Conservation (phyloP, 164 flowering plant genomes). For the Taxillus chinensis region DNA sequence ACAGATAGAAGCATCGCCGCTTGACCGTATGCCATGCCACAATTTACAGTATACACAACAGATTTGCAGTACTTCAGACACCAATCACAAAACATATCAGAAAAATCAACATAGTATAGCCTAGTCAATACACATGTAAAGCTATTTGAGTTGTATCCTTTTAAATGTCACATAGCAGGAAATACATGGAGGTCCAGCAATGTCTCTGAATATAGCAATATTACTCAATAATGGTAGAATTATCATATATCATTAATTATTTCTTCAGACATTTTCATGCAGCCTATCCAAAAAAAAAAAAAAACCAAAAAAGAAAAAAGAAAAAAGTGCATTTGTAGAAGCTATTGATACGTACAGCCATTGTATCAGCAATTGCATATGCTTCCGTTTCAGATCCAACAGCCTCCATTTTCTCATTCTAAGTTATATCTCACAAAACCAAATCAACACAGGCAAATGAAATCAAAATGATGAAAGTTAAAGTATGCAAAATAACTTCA, state of each 20-base stretch:
- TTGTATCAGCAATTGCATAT: conserved; percentile 80
- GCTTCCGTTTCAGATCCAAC: conserved; percentile 94
- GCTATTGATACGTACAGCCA: conserved; percentile 50
- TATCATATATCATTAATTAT: too few relatives aligned
- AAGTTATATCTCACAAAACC: conserved; percentile 11
- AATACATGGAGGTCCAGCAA: too few relatives aligned
- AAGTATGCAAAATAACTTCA: neutral
- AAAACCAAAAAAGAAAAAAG: too few relatives aligned
- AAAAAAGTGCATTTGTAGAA: neutral
- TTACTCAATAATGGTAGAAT: too few relatives aligned
- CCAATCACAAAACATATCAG: conserved; percentile 1
- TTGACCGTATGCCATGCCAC: conserved; percentile 87
- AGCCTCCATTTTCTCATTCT: conserved; percentile 71
- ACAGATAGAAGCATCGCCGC: conserved; percentile 88
- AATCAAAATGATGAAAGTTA: neutral
- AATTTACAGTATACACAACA: conserved; percentile 64
- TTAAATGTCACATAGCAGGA: neutral
- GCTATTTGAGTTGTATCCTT: neutral
- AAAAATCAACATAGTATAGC: conserved; percentile 2
- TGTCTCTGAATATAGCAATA: too few relatives aligned
- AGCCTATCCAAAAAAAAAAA: too few relatives aligned
- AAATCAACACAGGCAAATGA: conserved; percentile 1
- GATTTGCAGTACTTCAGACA: conserved; percentile 49
- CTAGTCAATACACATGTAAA: neutral
- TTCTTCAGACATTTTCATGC: too few relatives aligned